phyloP scores from a whole-genome alignment of 768 basidiomycete genomes.

The Lactarius sp. region DNA sequence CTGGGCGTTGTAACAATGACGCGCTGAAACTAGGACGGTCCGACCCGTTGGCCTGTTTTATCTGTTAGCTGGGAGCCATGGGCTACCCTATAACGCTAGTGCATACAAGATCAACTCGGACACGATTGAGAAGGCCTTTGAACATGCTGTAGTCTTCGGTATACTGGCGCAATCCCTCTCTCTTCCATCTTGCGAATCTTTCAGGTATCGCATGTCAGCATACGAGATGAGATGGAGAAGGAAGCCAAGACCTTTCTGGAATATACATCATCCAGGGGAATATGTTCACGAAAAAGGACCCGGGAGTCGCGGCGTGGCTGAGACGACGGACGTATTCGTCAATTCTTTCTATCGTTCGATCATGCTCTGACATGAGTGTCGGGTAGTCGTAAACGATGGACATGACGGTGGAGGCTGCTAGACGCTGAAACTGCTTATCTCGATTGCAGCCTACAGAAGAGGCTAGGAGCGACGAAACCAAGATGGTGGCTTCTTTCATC shows the following conservation, averaged over 20 bases:
- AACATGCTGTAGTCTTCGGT: neutral
- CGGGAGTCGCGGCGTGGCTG: neutral
- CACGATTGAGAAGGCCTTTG: conserved; percentile 1
- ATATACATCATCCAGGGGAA: conserved; percentile 18
- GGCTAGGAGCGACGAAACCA: conserved; percentile 29
- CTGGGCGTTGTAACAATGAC: neutral
- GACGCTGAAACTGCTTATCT: conserved; percentile 31
- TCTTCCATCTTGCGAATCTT: conserved; percentile 16
- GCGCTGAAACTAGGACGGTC: conserved; percentile 1
- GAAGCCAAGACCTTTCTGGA: conserved; percentile 5
- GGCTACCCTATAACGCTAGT: neutral
- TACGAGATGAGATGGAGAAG: neutral
- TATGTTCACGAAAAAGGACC: neutral
- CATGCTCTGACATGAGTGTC: conserved; percentile 2
- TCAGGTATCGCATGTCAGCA: neutral
- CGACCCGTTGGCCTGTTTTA: neutral
- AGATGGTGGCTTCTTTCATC: conserved; percentile 30
- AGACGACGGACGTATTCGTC: neutral
- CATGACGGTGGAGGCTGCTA: conserved; percentile 30
- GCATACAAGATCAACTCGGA: conserved; percentile 5
- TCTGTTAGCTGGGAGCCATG: neutral
- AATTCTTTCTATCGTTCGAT: neutral
- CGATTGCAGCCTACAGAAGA: conserved; percentile 28
- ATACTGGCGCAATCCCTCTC: neutral
- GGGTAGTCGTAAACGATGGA: conserved; percentile 28